Conservation (phyloP, 192 early-diverging fungal species). For the Gaertneriomyces semiglobifer region DNA sequence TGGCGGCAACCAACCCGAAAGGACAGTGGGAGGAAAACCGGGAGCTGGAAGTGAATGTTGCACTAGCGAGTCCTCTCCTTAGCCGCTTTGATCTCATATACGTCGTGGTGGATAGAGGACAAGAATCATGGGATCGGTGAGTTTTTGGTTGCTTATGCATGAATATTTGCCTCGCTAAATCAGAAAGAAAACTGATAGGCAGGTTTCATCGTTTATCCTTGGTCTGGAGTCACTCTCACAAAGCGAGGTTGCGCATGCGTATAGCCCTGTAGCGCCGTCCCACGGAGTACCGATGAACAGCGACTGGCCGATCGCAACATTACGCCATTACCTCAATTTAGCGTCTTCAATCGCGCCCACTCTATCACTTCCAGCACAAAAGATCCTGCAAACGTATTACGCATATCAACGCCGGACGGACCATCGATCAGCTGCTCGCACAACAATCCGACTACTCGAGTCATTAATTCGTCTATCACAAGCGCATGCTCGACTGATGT, state of each 20-base stretch:
- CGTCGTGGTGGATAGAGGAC: slow-evolving; percentile 62
- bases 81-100: slow-evolving; percentile 75
- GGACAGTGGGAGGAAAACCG: slow-evolving; percentile 66
- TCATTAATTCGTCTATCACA: slow-evolving; percentile 49
- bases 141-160: slow-evolving; percentile 19
- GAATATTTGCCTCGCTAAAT: background rate
- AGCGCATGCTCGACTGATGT: slow-evolving; percentile 33
- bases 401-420: slow-evolving; percentile 68
- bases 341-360: too few relatives aligned
- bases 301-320: too few relatives aligned
- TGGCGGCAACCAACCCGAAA: slow-evolving; percentile 76
- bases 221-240: slow-evolving; percentile 13
- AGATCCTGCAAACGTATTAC: slow-evolving; percentile 67
- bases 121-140: slow-evolving; percentile 64
- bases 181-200: slow-evolving; percentile 15
- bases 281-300: too few relatives aligned
- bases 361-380: slow-evolving; percentile 19
- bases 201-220: slow-evolving; percentile 45
- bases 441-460: slow-evolving; percentile 57
- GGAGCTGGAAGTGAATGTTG: slow-evolving; percentile 64
- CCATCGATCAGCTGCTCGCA: slow-evolving; percentile 61
- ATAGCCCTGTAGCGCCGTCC: too few relatives aligned
- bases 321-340: too few relatives aligned
- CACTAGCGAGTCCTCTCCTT: slow-evolving; percentile 60
- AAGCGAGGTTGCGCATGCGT: too few relatives aligned